phyloP scores from a whole-genome alignment of 2,329 filamentous ascomycete genomes.

The Fusarium solani-melongenae region DNA sequence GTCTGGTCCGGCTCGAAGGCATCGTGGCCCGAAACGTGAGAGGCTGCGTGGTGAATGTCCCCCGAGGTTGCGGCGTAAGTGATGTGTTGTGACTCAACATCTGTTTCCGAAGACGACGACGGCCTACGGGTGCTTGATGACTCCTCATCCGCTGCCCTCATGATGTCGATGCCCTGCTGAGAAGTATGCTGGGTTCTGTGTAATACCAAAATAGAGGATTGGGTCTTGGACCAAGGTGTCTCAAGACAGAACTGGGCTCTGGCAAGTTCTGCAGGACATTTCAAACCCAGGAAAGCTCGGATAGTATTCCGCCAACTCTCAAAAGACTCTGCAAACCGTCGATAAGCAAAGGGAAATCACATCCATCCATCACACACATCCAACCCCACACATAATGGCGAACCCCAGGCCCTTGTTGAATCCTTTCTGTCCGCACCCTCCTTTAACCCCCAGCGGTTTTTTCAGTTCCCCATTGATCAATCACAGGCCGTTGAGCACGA shows the following conservation, averaged over 20 bases:
- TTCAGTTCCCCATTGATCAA: conserved; percentile 9
- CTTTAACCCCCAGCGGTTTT: neutral
- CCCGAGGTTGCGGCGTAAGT: neutral
- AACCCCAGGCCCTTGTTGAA: conserved; percentile 4
- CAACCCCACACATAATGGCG: neutral
- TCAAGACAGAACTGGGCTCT: neutral
- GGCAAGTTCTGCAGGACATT: neutral
- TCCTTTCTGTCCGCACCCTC: neutral
- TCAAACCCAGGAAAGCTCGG: neutral
- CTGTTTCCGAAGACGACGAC: conserved; percentile 7
- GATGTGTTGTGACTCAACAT: neutral
- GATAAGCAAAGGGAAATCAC: neutral
- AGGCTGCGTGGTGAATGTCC: conserved; percentile 38
- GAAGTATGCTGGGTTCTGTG: neutral
- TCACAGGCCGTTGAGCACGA: conserved; percentile 1
- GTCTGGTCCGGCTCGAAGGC: conserved; percentile 36
- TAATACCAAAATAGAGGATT: neutral
- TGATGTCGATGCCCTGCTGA: neutral
- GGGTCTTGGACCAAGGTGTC: neutral
- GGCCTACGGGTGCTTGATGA: neutral
- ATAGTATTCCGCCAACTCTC: neutral
- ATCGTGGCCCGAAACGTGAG: conserved; percentile 47
- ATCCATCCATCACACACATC: neutral
- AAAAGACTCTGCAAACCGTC: neutral
- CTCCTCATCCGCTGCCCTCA: conserved; percentile 12